Conservation (phyloP, 2,329 filamentous ascomycete genomes). For the Rhynchosporium graminicola region DNA sequence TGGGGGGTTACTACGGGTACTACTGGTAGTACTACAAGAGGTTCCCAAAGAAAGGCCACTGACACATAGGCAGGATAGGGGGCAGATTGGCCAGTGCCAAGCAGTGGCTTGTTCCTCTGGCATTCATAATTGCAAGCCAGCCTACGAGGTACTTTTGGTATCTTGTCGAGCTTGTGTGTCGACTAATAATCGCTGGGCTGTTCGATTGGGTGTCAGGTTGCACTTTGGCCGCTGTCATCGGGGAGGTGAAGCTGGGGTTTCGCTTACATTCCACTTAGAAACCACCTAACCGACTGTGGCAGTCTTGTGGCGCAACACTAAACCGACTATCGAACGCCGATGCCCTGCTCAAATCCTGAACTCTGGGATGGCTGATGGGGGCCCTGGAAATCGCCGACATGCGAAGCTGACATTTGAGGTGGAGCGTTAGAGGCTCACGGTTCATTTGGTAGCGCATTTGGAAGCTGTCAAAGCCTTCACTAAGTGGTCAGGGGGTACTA, state of each 20-base stretch:
- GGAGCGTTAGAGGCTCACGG: slow-evolving; percentile 7
- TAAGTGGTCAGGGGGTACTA: slow-evolving; percentile 4
- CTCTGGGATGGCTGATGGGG: slow-evolving; percentile 2
- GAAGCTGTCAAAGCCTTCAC: slow-evolving; percentile 24
- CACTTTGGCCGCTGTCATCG: slow-evolving; percentile 18
- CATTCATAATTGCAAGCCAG: background rate
- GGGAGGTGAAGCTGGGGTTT: slow-evolving; percentile 17
- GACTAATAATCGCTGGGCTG: background rate
- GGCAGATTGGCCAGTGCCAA: slow-evolving; percentile 7
- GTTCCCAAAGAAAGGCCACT: slow-evolving; percentile 6
- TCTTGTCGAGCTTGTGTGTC: background rate
- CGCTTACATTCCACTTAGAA: slow-evolving; percentile 20
- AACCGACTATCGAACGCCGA: slow-evolving; percentile 32
- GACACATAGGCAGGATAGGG: slow-evolving; percentile 7
- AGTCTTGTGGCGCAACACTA: slow-evolving; percentile 28
- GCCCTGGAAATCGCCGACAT: slow-evolving; percentile 15
- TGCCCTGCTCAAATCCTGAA: slow-evolving; percentile 18
- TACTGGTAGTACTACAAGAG: background rate
- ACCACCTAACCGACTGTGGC: slow-evolving; percentile 10
- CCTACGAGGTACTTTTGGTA: slow-evolving; percentile 1
- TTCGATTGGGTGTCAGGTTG: slow-evolving; percentile 4
- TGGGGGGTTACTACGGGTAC: background rate
- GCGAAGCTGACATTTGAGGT: slow-evolving; percentile 24
- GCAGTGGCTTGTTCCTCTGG: slow-evolving; percentile 11
- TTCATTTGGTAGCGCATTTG: slow-evolving; percentile 17